Conservation (phyloP, 257 asterid genomes). For the Forsythia suspensa region DNA sequence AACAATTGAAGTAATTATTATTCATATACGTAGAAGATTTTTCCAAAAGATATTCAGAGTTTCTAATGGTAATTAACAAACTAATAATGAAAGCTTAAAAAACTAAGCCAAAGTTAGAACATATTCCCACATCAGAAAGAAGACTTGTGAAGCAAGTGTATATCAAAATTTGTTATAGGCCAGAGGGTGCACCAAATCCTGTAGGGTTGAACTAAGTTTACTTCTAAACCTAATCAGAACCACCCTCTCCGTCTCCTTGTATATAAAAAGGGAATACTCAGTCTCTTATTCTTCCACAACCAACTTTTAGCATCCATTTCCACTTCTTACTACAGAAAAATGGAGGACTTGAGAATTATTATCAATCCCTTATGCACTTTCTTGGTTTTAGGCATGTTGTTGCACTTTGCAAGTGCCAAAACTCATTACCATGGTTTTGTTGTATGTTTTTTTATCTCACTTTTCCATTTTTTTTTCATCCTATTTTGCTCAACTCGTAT, state of each 20-base stretch:
- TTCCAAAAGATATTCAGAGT: background rate
- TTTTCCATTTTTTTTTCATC: background rate
- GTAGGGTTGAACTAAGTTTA: conserved; percentile 45
- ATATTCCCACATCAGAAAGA: background rate
- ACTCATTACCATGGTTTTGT: conserved; percentile 62
- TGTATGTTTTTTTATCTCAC: conserved; percentile 37
- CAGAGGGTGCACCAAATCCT: conserved; percentile 67
- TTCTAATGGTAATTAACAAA: background rate
- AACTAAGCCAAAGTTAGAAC: background rate
- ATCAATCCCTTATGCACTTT: conserved; percentile 24
- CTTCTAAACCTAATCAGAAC: conserved; percentile 45
- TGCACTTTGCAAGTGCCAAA: conserved; percentile 51
- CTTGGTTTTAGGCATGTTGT: conserved; percentile 30
- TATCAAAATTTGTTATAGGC: conserved; percentile 30
- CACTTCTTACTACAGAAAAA: conserved; percentile 6
- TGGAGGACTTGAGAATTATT: conserved; percentile 27
- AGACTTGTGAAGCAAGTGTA: conserved; percentile 40
- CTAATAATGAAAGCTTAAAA: background rate
- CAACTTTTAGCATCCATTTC: conserved; percentile 1
- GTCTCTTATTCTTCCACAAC: conserved; percentile 24
- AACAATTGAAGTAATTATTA: background rate
- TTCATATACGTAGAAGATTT: background rate
- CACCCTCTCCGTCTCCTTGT: conserved; percentile 42
- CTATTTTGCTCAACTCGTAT: background rate
- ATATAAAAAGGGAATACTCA: conserved; percentile 41